phyloP scores from a whole-genome alignment of 768 basidiomycete species.

The Pleurotus eryngii region DNA sequence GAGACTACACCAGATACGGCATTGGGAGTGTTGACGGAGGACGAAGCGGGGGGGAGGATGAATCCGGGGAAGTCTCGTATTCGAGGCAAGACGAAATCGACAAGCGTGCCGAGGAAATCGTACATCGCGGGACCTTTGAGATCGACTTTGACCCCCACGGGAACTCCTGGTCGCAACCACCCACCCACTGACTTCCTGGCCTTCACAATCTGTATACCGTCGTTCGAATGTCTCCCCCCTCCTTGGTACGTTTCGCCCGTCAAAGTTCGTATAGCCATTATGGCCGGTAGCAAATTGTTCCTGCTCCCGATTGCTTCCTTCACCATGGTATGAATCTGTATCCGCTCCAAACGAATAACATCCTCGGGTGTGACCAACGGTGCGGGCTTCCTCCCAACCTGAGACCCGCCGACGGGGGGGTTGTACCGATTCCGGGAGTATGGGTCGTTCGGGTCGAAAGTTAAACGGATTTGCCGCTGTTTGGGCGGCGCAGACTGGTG shows the following conservation, averaged over 20 bases:
- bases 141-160: constrained; percentile 87
- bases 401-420: constrained; percentile 69
- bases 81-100: constrained; percentile 94
- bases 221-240: constrained; percentile 63
- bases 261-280: constrained; percentile 85
- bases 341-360: constrained; percentile 74
- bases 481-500: constrained; percentile 61
- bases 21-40: constrained; percentile 68
- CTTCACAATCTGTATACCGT: constrained; percentile 78
- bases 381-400: constrained; percentile 63
- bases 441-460: constrained; percentile 74
- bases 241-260: constrained; percentile 77
- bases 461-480: constrained; percentile 58
- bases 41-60: constrained; percentile 68
- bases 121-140: constrained; percentile 92
- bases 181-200: constrained; percentile 69
- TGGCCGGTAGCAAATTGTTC: constrained; percentile 71
- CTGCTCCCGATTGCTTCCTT: constrained; percentile 76
- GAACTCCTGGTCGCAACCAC: constrained; percentile 82
- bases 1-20: constrained; percentile 85
- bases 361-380: constrained; percentile 66
- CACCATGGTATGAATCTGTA: constrained; percentile 83
- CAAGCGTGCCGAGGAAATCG: constrained; percentile 83
- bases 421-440: constrained; percentile 79
- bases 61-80: constrained; percentile 88